Percentiles rank a stretch among this genome's conserved stretches.
These are phyloP conservation scores for Pouteria campechiana DNA, from an alignment of 179 eudicot genomes.

Conservation along the genomic window DNA sequence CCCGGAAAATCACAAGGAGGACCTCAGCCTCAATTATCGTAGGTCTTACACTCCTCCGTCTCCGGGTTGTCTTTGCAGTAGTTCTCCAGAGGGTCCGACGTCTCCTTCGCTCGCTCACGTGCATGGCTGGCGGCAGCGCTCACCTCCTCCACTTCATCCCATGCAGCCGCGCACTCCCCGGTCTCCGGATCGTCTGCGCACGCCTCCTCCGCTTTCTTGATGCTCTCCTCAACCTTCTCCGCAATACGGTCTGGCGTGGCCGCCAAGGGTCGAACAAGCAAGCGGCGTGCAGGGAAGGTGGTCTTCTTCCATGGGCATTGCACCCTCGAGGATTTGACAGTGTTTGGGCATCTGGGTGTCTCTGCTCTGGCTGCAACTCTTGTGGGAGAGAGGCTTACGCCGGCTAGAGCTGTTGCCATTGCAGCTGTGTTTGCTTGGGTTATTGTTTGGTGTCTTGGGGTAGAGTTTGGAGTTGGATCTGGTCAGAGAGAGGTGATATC, in stretches of 20 bases:
- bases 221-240: conserved; percentile 60
- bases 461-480: background rate
- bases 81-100: conserved; percentile 49
- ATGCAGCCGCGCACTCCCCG: conserved; percentile 91
- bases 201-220: conserved; percentile 63
- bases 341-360: conserved; percentile 5
- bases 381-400: conserved; percentile 30
- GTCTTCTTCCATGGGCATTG: conserved; percentile 30
- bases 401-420: conserved; percentile 43
- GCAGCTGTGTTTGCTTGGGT: background rate
- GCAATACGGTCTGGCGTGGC: conserved; percentile 61
- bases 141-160: conserved; percentile 97
- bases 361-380: conserved; percentile 12
- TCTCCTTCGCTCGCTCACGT: conserved; percentile 53
- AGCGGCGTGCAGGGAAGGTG: conserved; percentile 4
- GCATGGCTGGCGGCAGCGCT: conserved; percentile 99
- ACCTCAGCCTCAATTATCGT: conserved; percentile 66
- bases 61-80: conserved; percentile 88
- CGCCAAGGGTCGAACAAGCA: conserved; percentile 18
- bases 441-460: background rate
- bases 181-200: conserved; percentile 62
- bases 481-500: background rate
- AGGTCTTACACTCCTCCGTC: conserved; percentile 92
- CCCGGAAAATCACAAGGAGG: no score
- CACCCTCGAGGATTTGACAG: conserved; percentile 5